Evolutionary conservation across 2,329 filamentous ascomycete species (phyloP), one percentile per base, ranked within the genome.

Genomic region (Phaeoacremonium minimum): DNA sequence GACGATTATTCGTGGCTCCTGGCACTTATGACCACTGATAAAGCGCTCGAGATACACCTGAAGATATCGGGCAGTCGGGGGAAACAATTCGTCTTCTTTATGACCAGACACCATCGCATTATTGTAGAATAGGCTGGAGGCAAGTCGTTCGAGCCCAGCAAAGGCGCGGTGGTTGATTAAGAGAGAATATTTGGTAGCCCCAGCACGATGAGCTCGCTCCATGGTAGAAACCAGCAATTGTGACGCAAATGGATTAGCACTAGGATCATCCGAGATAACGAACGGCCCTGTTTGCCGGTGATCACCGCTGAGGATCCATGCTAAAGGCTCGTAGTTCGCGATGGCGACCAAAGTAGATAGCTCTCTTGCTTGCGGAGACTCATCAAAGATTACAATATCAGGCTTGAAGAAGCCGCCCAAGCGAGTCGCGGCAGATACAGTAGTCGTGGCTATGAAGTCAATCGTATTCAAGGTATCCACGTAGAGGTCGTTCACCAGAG

Each of bases 351-450:
- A 45, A 0, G 62, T 64, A 0, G 67, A 69, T 0, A 71, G 49
- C 43, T 72, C 68, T 13, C 67, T 50, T 0, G 65, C 64, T 30
- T 72, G 67, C 0, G 66, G 63, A 0, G 65, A 63, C 55, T 94
- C 87, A 30, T 90, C 88, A 44, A 94, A 86, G 52, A 95, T 90
- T 1, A 93, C 78, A 45, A 95, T 81, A 48, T 93, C 85, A 0
- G 88, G 87, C 45, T 85, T 83, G 19, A 89, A 87, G 6, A 88
- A 50, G 3, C 51, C 55, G 0, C 55, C 46, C 20, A 71, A 66
- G 1, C 49, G 45, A 0, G 58, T 57, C 4, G 53, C 58, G 0
- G 64, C 60, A 4, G 66, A 64, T 1, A 69, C 67, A 0, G 68
- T 67, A 1, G 68, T 71, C 0, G 67, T 67, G 0, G 66, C 66